Conservation (phyloP, 352 stramenopile species). For the Phytophthora sojae region DNA sequence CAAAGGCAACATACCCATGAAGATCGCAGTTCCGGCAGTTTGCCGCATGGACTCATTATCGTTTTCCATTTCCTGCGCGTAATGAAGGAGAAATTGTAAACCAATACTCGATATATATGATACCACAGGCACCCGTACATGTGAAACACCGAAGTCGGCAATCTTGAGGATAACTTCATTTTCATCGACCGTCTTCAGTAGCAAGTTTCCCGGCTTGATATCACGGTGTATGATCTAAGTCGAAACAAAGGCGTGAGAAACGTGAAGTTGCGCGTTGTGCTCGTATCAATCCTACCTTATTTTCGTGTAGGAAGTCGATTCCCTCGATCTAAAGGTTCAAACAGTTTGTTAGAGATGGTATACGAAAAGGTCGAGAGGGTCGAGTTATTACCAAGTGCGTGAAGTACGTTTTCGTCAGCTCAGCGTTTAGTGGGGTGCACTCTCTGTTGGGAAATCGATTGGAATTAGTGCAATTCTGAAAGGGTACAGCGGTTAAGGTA, state of each 20-base stretch:
- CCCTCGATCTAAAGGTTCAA: slow-evolving; percentile 66
- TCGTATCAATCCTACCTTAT: slow-evolving; percentile 53
- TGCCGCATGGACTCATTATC: slow-evolving; percentile 79
- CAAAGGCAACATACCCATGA: slow-evolving; percentile 53
- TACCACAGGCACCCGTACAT: slow-evolving; percentile 37
- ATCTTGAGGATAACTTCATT: slow-evolving; percentile 79
- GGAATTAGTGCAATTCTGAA: background rate
- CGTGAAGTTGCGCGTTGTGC: background rate
- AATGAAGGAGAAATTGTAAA: background rate
- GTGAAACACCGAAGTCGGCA: slow-evolving; percentile 84
- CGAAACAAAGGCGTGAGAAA: background rate
- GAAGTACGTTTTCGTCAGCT: slow-evolving; percentile 77
- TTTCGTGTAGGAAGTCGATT: slow-evolving; percentile 84
- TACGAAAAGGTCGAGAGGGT: background rate
- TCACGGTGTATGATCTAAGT: slow-evolving; percentile 80
- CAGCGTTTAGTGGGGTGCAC: slow-evolving; percentile 67
- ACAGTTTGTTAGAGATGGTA: background rate
- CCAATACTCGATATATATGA: background rate
- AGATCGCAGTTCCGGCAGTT: slow-evolving; percentile 80
- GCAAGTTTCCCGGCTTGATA: slow-evolving; percentile 83
- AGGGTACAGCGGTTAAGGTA: background rate
- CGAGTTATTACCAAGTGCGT: slow-evolving; percentile 65
- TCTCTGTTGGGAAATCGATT: slow-evolving; percentile 39
- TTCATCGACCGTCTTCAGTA: slow-evolving; percentile 67
- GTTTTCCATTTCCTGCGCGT: slow-evolving; percentile 68